Evolutionary conservation across 768 basidiomycete species (phyloP).

Genomic region (Phylloporus rhodoxanthus): DNA sequence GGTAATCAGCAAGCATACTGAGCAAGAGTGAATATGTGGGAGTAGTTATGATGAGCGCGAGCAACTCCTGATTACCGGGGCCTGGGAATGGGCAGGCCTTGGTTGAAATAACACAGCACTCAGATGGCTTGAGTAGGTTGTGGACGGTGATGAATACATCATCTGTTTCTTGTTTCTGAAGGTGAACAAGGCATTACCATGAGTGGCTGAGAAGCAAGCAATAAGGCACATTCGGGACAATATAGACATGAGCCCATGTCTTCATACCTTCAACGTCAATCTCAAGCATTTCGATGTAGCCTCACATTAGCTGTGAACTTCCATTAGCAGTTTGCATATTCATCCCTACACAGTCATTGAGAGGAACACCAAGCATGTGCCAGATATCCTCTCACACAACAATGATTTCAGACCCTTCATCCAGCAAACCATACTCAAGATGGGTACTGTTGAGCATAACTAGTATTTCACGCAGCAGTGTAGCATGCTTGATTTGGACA

Average conservation of each 20-base stretch:
- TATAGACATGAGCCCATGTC: constrained; percentile 22
- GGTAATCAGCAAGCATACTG: background rate
- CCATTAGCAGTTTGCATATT: constrained; percentile 23
- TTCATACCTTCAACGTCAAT: constrained; percentile 14
- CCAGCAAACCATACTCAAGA: background rate
- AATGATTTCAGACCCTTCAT: constrained; percentile 22
- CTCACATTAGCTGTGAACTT: background rate
- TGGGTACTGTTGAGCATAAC: background rate
- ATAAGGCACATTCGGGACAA: constrained; percentile 17
- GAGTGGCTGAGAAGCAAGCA: constrained; percentile 14
- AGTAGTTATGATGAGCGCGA: background rate
- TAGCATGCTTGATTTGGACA: constrained; percentile 5
- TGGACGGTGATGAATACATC: background rate
- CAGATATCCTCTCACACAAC: constrained; percentile 18
- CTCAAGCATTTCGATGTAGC: constrained; percentile 5
- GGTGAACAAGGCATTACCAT: constrained; percentile 16
- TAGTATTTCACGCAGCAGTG: background rate
- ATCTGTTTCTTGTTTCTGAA: constrained; percentile 8
- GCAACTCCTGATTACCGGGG: background rate
- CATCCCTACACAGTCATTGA: constrained; percentile 14
- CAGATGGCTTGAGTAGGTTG: background rate
- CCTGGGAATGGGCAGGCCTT: background rate
- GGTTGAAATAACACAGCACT: background rate
- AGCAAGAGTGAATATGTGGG: background rate
- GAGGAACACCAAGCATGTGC: constrained; percentile 2